Conservation (phyloP, 345 rosid species). For the Stellera chamaejasme region DNA sequence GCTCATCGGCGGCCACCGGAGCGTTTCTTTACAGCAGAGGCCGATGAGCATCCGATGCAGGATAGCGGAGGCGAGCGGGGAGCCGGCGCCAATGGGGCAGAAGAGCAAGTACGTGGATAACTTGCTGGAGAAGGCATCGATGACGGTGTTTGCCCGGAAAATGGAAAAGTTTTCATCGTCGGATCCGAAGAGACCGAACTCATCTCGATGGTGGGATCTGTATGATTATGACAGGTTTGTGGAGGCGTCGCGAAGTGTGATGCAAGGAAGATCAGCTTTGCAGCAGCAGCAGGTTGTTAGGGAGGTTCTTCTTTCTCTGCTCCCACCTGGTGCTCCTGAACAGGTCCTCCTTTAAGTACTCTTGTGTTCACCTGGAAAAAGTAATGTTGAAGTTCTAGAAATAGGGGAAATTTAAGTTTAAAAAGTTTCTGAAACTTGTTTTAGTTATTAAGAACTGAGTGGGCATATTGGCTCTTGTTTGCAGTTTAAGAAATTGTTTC, state of each 20-base stretch:
- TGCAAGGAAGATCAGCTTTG: constrained; percentile 58
- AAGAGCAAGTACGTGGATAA: constrained; percentile 79
- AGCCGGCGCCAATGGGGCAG: constrained; percentile 86
- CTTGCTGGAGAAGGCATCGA: constrained; percentile 68
- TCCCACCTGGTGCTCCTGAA: constrained; percentile 89
- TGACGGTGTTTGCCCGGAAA: constrained; percentile 77
- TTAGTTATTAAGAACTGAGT: no score
- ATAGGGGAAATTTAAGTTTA: no score
- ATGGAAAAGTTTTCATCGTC: constrained; percentile 69
- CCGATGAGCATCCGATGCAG: constrained; percentile 34
- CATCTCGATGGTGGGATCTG: constrained; percentile 17
- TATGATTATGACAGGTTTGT: constrained; percentile 81
- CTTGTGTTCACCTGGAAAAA: not conserved
- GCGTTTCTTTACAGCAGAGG: no score
- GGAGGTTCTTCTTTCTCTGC: constrained; percentile 88
- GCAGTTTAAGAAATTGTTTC: constrained; percentile 86
- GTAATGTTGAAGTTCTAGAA: not conserved
- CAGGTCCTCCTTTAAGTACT: constrained; percentile 33
- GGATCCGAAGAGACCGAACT: constrained; percentile 25
- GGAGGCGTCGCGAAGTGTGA: constrained; percentile 77
- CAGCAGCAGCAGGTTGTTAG: constrained; percentile 88
- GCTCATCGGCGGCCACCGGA: no score
- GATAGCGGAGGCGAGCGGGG: constrained; percentile 70
- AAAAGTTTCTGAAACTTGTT: no score
- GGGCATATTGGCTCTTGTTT: not conserved